phyloP scores from a whole-genome alignment of 495 filamentous ascomycete genomes.

The Hypoxylon rickii region DNA sequence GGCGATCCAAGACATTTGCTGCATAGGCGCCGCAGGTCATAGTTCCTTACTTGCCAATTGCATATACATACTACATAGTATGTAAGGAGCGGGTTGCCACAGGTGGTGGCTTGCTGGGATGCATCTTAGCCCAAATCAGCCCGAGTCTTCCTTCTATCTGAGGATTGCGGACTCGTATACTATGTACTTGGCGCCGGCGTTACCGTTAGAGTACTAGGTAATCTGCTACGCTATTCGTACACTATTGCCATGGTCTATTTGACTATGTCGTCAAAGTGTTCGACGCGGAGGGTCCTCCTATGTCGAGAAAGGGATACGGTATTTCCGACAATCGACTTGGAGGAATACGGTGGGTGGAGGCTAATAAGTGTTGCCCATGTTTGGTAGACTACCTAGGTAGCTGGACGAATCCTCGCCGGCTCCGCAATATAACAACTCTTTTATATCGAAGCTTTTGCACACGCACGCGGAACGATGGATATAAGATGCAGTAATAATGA shows the following conservation, averaged over 20 bases:
- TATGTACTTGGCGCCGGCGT: slow-evolving; percentile 17
- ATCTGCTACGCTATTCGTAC: too few species aligned
- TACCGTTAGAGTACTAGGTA: slow-evolving; percentile 28
- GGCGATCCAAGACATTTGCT: too few species aligned
- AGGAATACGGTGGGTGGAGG: too few species aligned
- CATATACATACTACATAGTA: too few species aligned
- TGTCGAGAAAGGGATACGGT: slow-evolving; percentile 6
- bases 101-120: background rate
- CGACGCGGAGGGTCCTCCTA: background rate
- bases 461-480: too few species aligned
- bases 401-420: slow-evolving; percentile 22
- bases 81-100: slow-evolving; percentile 1
- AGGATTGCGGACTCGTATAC: background rate
- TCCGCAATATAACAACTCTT: background rate
- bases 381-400: background rate
- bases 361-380: too few species aligned
- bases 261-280: too few species aligned
- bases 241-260: too few species aligned
- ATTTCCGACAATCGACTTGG: background rate
- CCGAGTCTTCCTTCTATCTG: slow-evolving; percentile 6
- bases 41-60: too few species aligned
- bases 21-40: too few species aligned
- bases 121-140: slow-evolving; percentile 4
- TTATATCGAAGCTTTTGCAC: background rate
- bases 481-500: too few species aligned